Conservation (phyloP, 1,284 basidiomycete genomes). For the Cystobasidiaceae sp. region DNA sequence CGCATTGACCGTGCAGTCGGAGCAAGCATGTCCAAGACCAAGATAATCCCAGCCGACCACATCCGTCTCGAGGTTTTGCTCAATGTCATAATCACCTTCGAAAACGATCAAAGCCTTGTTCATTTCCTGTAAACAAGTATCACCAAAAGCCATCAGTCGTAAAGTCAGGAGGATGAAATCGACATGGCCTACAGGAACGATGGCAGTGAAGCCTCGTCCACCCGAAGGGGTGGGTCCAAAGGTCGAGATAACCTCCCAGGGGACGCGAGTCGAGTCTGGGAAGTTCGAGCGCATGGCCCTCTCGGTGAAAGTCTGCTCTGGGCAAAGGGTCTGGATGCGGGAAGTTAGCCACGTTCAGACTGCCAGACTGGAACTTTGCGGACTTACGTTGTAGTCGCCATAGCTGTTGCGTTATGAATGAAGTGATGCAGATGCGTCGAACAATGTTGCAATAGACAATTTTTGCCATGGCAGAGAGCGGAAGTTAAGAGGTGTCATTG, state of each 20-base stretch:
- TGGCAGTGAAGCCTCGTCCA: slow-evolving; percentile 26
- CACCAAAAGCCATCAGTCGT: background rate
- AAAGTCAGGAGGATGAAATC: background rate
- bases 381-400: slow-evolving; percentile 24
- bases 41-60: slow-evolving; percentile 13
- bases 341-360: background rate
- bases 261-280: slow-evolving; percentile 12
- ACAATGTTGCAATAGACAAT: too few species aligned
- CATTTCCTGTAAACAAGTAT: slow-evolving; percentile 17
- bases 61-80: slow-evolving; percentile 18
- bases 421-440: background rate
- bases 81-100: slow-evolving; percentile 27
- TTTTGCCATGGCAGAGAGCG: too few species aligned
- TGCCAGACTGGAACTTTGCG: background rate
- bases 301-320: slow-evolving; percentile 33
- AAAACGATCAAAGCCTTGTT: slow-evolving; percentile 31
- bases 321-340: slow-evolving; percentile 17
- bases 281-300: slow-evolving; percentile 24
- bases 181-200: slow-evolving; percentile 27
- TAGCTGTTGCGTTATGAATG: slow-evolving; percentile 1
- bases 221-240: slow-evolving; percentile 16
- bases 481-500: too few species aligned
- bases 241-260: slow-evolving; percentile 20
- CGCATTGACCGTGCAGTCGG: slow-evolving; percentile 28
- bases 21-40: slow-evolving; percentile 17